Conservation (phyloP, 495 filamentous ascomycete genomes). For the Lindgomyces ingoldianus region DNA sequence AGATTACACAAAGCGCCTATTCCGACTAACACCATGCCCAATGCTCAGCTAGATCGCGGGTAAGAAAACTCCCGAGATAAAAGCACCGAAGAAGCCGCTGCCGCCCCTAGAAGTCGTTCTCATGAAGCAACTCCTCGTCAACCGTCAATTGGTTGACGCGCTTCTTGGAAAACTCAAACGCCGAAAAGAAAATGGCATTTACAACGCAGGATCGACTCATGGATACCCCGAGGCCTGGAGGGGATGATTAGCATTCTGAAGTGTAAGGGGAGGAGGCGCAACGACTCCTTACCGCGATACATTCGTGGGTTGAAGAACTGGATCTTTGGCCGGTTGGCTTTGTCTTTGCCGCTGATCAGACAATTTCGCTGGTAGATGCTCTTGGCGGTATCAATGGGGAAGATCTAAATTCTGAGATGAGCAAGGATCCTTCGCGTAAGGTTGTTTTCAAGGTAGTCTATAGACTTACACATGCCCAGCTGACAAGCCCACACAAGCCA, state of each 20-base stretch:
- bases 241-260: slow-evolving; percentile 18
- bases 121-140: slow-evolving; percentile 35
- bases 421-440: background rate
- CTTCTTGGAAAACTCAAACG: slow-evolving; percentile 76
- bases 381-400: slow-evolving; percentile 83
- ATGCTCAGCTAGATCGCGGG: background rate
- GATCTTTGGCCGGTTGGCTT: slow-evolving; percentile 64
- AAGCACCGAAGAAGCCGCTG: background rate
- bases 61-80: background rate
- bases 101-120: slow-evolving; percentile 15
- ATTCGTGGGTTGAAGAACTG: slow-evolving; percentile 70
- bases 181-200: slow-evolving; percentile 78
- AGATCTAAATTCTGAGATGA: slow-evolving; percentile 49
- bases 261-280: background rate
- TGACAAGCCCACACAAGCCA: slow-evolving; percentile 75
- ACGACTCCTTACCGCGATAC: slow-evolving; percentile 57
- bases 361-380: slow-evolving; percentile 80
- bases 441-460: background rate
- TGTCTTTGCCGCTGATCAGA: slow-evolving; percentile 64
- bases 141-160: slow-evolving; percentile 61
- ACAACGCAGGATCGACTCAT: slow-evolving; percentile 72
- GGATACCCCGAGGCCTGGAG: slow-evolving; percentile 69
- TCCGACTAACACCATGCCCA: background rate
- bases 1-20: background rate
- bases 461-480: slow-evolving; percentile 72